Base-by-base conservation (phyloP, 2,329 filamentous ascomycete species). In the Dactylellina leptospora region DNA sequence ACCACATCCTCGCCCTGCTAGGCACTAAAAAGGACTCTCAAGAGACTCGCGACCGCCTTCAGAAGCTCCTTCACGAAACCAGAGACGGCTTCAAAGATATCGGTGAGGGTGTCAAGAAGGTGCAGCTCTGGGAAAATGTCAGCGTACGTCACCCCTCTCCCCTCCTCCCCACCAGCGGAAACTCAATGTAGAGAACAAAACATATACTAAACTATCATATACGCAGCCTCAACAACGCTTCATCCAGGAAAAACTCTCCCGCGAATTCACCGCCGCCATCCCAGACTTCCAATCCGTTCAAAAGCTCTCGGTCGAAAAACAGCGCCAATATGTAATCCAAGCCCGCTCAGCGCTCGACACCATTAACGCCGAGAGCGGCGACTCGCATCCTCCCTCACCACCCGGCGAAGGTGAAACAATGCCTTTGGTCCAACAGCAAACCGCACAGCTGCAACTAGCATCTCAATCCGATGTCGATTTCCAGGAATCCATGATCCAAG, bases 381-480 rank as follows among this genome's bases (percentile, higher is more conserved):
- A 5, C 10, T 27, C 75, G 76, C 3, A 68, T 77, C 28, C 72
- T 74, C 27, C 78, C 73, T 18, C 78, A 76, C 69, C 61, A 4
- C 25, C 28, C 13, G 69, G 33, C 38, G 58, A 58, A 22, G 60
- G 48, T 16, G 69, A 73, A 30, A 81, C 77, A 58, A 80, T 81
- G 44, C 81, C 78, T 71, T 80, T 77, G 75, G 81, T 80, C 60
- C 83, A 84, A 50, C 85, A 87, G 74, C 84, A 87, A 74, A 88
- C 90, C 78, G 85, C 90, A 75, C 86, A 93, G 77, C 83, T 90
- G 10, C 90, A 91, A 62, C 84, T 97, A 6, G 95, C 93, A 0
- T 86, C 91, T 25, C 95, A 99, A 80, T 89, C 92, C 76, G 96
- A 99, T 78, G 95, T 99, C 44, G 93, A 99, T 79, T 99, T 97